These are phyloP conservation scores for Candida takata DNA, from an alignment of 805 yeast genomes.

Conservation along the genomic window DNA sequence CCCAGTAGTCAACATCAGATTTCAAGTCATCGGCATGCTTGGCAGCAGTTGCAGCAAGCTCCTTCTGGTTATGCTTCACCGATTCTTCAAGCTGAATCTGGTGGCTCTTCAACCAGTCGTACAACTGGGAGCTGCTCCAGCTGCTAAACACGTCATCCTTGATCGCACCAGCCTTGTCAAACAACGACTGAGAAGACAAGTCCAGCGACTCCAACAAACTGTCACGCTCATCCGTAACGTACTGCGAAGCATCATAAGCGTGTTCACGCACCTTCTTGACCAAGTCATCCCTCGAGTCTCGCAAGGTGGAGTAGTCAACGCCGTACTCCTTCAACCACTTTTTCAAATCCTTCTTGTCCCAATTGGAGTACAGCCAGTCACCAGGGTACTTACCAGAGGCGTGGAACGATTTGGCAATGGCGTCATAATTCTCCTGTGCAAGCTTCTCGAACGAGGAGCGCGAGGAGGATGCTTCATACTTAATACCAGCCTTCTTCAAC, in stretches of 20 bases:
- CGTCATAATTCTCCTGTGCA: constrained; percentile 35
- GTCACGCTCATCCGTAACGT: constrained; percentile 31
- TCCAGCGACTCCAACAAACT: constrained; percentile 35
- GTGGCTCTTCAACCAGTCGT: constrained; percentile 46
- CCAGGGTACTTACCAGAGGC: constrained; percentile 43
- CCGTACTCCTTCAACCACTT: constrained; percentile 43
- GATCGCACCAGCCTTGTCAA: constrained; percentile 33
- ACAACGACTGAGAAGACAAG: constrained; percentile 28
- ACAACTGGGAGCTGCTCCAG: constrained; percentile 49
- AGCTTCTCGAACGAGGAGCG: constrained; percentile 35
- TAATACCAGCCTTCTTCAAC: constrained; percentile 27
- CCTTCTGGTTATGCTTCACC: constrained; percentile 28
- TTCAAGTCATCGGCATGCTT: constrained; percentile 29
- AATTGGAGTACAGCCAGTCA: constrained; percentile 43
- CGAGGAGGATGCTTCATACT: constrained; percentile 21
- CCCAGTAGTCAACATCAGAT: constrained; percentile 34
- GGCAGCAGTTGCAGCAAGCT: constrained; percentile 29
- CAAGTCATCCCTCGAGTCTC: constrained; percentile 40
- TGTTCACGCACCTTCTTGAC: constrained; percentile 37
- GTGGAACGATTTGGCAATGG: constrained; percentile 29
- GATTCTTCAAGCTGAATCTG: constrained; percentile 32
- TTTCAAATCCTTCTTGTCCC: constrained; percentile 45
- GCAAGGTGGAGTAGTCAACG: constrained; percentile 28
- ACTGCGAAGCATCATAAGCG: constrained; percentile 36
- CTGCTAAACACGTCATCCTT: constrained; percentile 39